phyloP scores from a whole-genome alignment of 2,329 filamentous ascomycete species.

The Aspergillus sp. region DNA sequence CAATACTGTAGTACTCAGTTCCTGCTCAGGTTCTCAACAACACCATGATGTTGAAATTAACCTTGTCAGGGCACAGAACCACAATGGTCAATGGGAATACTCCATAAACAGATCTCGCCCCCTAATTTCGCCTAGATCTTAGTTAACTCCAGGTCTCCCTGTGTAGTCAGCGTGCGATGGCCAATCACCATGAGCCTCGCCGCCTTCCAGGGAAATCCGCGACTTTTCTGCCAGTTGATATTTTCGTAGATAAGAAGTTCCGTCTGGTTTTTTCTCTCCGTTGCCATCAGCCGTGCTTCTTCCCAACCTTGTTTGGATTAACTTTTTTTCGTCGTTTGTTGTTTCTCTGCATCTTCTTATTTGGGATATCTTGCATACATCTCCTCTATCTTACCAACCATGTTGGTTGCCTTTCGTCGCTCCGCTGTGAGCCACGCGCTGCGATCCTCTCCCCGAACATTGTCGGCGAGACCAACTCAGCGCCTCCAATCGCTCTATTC shows the following conservation, averaged over 20 bases:
- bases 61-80: not conserved
- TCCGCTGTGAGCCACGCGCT: slow-evolving; percentile 38
- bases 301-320: not conserved
- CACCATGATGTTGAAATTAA: not conserved
- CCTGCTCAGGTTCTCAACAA: not conserved
- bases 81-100: not conserved
- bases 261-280: not conserved
- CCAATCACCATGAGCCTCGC: not conserved
- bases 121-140: not conserved
- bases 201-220: not conserved
- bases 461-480: slow-evolving; percentile 28
- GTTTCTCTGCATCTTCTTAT: not conserved
- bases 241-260: not conserved
- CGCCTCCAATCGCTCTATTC: slow-evolving; percentile 29
- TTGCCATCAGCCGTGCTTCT: not conserved
- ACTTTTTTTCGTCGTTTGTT: not conserved
- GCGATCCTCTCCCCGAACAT: slow-evolving; percentile 33
- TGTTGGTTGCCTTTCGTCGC: slow-evolving; percentile 42
- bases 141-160: not conserved
- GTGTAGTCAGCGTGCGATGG: not conserved
- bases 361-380: not conserved
- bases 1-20: not conserved
- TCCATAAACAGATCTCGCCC: not conserved
- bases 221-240: slow-evolving; percentile 10
- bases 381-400: slow-evolving; percentile 21